Base-by-base conservation (phyloP, 2,329 filamentous ascomycete species). In the Pyrenophora tritici-repentis region DNA sequence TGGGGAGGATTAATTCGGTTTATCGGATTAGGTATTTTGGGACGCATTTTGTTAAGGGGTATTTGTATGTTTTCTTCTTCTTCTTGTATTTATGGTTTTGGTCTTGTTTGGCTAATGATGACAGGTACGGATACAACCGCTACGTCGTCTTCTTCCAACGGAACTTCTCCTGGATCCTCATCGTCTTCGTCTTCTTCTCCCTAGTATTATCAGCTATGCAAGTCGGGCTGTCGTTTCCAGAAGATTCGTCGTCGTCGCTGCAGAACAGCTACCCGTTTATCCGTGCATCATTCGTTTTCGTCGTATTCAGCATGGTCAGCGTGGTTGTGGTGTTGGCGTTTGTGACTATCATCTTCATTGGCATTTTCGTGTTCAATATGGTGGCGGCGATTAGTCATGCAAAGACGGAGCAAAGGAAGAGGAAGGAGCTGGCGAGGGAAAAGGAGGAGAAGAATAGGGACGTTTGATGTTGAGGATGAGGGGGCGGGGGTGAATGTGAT, bases 51-150 rank as follows among this genome's bases (percentile, higher is more conserved):
- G 68, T 74, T 1, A 67, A 72, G 14, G 72, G 72, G 3, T 75
- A 75, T 39, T 44, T 75, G 10, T 48, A 48, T 13, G 49, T 52
- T 16, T 2, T 16, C 1, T 14, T 31, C 14, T 12, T 13, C 7
- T 24, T 24, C 7, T 9, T 9, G n/a, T n/a, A n/a, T n/a, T n/a
- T n/a, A n/a, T n/a, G n/a, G n/a, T n/a, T n/a, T n/a, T n/a, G n/a
- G n/a, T n/a, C n/a, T n/a, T n/a, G n/a, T n/a, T n/a, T n/a, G n/a
- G n/a, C n/a, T n/a, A n/a, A n/a, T n/a, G n/a, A n/a, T n/a, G n/a
- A n/a, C n/a, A n/a, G n/a, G n/a, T 75, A 74, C 42, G 69, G 69
- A 2, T 74, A 75, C 53, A 73, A 74, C 33, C 68, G 71, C 50
- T 75, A 75, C 44, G 69, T 66, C 3, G 65, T 71, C 18, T 75